Base-by-base conservation (phyloP, 148 eudicot genomes). In the Camellia granthamiana region DNA sequence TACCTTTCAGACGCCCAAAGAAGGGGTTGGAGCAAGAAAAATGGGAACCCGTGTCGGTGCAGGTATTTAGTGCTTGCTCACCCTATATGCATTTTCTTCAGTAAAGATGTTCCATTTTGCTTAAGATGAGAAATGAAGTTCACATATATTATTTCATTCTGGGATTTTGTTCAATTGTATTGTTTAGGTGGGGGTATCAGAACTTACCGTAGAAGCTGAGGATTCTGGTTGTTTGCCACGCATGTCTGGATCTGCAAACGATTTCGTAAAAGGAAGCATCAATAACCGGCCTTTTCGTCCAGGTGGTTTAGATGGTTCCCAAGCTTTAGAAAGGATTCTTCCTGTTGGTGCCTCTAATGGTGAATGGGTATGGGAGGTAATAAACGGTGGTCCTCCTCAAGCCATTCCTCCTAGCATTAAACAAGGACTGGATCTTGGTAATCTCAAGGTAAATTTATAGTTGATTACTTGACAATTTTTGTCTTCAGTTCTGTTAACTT, bases 201-300 rank as follows among this genome's bases (percentile, higher is more conserved):
- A 92, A 83, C 87, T 96, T 67, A 87, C 84, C 71, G 83, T 84
- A 21, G 97, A 90, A 80, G 88, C 86, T 54, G 92, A 88, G 77
- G 91, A 87, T 80, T 87, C 95, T 81, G 92, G 89, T 77, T 89
- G 90, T 75, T 83, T 96, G 84, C 98, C 98, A 16, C 93, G 97
- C 72, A 91, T 96, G 66, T 85, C 85, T 76, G 99, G 99, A 75
- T 92, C 97, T 71, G 88, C 97, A 72, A 93, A 92, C 84, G 99
- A 96, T 83, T 93, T 92, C 86, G 97, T 96, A 3, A 92, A 88
- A 82, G 99, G 99, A 78, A 92, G 98, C 90, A 82, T 96, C 77
- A 90, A 85, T 80, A 93, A 80, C 81, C 99, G 99, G 59, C 99
- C 99, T 81, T 96, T 96, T 84, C 95, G 90, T 73, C 99, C 99